Evolutionary conservation across 345 rosid genomes (phyloP).

Genomic region (Rhodomyrtus tomentosa): DNA sequence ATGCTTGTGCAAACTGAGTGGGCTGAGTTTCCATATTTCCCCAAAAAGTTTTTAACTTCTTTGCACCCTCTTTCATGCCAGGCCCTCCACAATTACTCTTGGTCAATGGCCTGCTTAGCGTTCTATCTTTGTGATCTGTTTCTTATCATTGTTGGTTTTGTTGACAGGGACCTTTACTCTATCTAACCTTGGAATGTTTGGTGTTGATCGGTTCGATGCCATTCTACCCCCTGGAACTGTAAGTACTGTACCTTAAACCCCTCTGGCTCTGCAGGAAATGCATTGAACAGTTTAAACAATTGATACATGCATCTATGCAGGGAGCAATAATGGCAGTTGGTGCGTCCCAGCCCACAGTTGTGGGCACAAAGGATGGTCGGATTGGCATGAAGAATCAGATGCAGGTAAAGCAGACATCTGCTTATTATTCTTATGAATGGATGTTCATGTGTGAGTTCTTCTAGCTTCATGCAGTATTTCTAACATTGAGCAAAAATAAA

Average conservation of each 20-base stretch:
- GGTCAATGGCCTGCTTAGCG: background rate
- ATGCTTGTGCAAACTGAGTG: background rate
- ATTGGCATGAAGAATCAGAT: conserved; percentile 92
- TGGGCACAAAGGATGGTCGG: conserved; percentile 76
- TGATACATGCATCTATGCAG: conserved; percentile 16
- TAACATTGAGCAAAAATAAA: background rate
- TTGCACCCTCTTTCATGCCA: background rate
- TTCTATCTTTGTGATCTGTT: background rate
- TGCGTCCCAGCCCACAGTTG: conserved; percentile 73
- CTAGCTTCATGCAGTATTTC: background rate
- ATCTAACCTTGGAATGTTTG: conserved; percentile 98
- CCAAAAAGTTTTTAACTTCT: background rate
- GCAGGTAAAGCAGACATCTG: conserved; percentile 45
- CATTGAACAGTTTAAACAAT: background rate
- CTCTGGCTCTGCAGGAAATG: background rate
- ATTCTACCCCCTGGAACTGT: conserved; percentile 96
- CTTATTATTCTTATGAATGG: background rate
- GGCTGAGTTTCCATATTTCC: background rate
- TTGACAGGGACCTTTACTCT: conserved; percentile 78
- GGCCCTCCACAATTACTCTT: background rate
- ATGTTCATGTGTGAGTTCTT: background rate
- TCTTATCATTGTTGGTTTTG: background rate
- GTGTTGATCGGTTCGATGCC: conserved; percentile 96
- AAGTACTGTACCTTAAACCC: conserved; percentile 11
- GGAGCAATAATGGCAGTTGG: conserved; percentile 99